Base-by-base conservation (phyloP, 345 rosid species). In the Rhodamnia argentea region DNA sequence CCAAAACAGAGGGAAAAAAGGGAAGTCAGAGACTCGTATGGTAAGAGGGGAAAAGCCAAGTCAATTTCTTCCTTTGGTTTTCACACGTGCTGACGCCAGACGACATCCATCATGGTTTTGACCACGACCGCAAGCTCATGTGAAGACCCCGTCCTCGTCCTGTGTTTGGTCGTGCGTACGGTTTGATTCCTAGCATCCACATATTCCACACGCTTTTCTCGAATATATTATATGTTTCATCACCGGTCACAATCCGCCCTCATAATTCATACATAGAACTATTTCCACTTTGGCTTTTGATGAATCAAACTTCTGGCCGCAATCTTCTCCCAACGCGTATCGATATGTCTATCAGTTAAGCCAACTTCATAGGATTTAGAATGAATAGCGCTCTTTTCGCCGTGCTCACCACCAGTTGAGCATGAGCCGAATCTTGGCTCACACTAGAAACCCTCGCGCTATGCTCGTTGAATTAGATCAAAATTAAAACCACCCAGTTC, bases 241-340 rank as follows among this genome's bases (percentile, higher is more conserved):
- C 40, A 37, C 40, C 40, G 3, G 13, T 18, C 3, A 37, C 6
- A 9, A 10, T 70, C 22, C 7, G 20, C 37, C 47, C 0, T 1
- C 10, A 70, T 37, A 37, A 70, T 70, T 5, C 6, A 32, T 1
- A 0, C 4, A 32, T 4, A 5, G 4, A 64, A 32, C 2, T 29
- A 16, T 64, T 32, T 37, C 40, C 40, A 37, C 40, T 37, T 37
- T 37, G 40, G 40, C 40, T 37, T 37, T 37, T 37, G 40, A 37
- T 37, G 40, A 37, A 37, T 37, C 40, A 37, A 37, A 37, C 40
- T 37, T 37, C n/a, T n/a, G n/a, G 40, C 40, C 40, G 40, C 40
- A 37, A 37, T 37, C 40, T 37, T 37, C 40, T 37, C 40, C 40
- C 40, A 37, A 37, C 3, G 40, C 40, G 40, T 37, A 37, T 37